These are phyloP conservation scores for Diaporthe sp. DNA, from an alignment of 2,329 filamentous ascomycete genomes.

Conservation along the genomic window DNA sequence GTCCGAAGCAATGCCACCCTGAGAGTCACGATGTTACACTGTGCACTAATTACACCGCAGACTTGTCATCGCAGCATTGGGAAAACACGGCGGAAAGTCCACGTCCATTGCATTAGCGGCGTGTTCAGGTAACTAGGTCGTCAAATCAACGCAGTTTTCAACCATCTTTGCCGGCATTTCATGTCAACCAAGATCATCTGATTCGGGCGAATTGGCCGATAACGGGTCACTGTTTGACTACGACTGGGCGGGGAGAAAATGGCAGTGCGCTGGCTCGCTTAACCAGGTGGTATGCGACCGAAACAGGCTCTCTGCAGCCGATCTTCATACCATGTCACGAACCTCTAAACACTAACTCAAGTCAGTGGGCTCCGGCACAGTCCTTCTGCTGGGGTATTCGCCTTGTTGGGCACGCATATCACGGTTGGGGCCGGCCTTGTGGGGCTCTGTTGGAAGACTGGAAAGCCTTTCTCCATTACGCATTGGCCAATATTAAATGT, in stretches of 20 bases:
- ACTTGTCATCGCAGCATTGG: slow-evolving; percentile 5
- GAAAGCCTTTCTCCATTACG: background rate
- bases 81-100: background rate
- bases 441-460: background rate
- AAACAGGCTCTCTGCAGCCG: background rate
- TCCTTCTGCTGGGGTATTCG: too few relatives aligned
- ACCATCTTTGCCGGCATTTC: background rate
- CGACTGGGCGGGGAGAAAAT: background rate
- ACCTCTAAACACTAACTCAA: background rate
- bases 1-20: slow-evolving; percentile 32
- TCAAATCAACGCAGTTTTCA: background rate
- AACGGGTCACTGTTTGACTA: background rate
- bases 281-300: background rate
- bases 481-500: background rate
- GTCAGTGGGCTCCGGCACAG: too few relatives aligned
- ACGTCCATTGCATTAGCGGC: background rate
- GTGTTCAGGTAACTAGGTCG: background rate
- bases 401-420: too few relatives aligned
- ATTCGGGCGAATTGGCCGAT: background rate
- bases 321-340: background rate
- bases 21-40: slow-evolving; percentile 33
- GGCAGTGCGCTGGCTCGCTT: background rate
- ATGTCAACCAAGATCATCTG: background rate
- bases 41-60: slow-evolving; percentile 8
- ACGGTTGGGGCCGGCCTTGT: background rate